Conservation (phyloP, 495 filamentous ascomycete species). For the Penicillium argentinense region DNA sequence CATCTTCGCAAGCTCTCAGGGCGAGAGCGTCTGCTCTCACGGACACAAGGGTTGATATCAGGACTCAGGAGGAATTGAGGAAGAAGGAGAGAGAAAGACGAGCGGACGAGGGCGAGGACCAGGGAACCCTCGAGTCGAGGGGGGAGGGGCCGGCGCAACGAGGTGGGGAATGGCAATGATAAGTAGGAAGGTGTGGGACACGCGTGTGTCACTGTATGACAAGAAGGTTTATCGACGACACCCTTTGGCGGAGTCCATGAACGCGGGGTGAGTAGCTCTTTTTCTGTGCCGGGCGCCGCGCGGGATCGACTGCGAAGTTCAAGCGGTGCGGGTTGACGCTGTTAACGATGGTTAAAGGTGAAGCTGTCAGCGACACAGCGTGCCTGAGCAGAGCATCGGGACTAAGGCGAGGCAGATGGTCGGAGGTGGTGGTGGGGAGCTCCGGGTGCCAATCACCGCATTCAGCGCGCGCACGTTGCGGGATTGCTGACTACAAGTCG, state of each 20-base stretch:
- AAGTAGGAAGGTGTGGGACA: slow-evolving; percentile 26
- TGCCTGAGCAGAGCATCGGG: too few species aligned
- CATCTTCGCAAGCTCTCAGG: slow-evolving; percentile 30
- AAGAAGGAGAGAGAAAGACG: slow-evolving; percentile 3
- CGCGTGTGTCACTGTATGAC: slow-evolving; percentile 17
- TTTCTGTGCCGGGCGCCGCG: too few species aligned
- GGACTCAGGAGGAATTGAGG: slow-evolving; percentile 1
- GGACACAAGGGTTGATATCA: not conserved
- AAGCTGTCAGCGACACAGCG: too few species aligned
- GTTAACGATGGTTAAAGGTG: not conserved
- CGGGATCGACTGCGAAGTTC: too few species aligned
- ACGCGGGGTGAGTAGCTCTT: slow-evolving; percentile 5
- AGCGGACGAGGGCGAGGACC: slow-evolving; percentile 3
- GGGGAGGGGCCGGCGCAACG: slow-evolving; percentile 16
- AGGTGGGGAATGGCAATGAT: slow-evolving; percentile 19
- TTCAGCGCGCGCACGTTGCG: slow-evolving; percentile 23
- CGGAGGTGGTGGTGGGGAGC: slow-evolving; percentile 9
- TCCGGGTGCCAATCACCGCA: slow-evolving; percentile 24
- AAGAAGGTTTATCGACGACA: not conserved
- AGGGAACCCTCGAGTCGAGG: slow-evolving; percentile 12
- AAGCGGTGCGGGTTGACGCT: not conserved
- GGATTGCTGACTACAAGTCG: slow-evolving; percentile 11
- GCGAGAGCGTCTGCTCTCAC: slow-evolving; percentile 18
- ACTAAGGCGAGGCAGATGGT: not conserved
- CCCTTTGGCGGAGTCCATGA: slow-evolving; percentile 4